Evolutionary conservation across 768 basidiomycete genomes (phyloP), one percentile per base, ranked within the genome.

Genomic region (Russula vinacea): DNA sequence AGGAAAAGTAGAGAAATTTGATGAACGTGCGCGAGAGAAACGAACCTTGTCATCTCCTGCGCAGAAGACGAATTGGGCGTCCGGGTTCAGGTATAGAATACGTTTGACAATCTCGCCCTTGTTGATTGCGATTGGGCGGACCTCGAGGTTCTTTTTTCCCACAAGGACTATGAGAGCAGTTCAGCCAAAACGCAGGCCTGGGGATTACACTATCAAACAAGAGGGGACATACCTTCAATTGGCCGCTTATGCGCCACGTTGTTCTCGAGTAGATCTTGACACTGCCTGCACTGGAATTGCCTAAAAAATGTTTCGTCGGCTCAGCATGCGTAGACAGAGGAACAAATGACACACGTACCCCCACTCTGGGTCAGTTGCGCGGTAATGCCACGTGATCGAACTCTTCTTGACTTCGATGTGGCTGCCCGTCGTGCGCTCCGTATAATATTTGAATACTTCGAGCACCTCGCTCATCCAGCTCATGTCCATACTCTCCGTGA

Each of bases 21-120:
- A 29, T 29, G 2, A 33, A 14, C n/a, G 16, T 29, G 16, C 14
- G 7, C 17, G 49, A 0, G 37, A 39, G 19, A 54, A 29, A 53
- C 55, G 47, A 62, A 90, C 90, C 85, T 98, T 99, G 79, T 99
- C 96, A 71, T 99, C 96, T 51, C 96, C 96, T 1, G 95, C 96
- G 73, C 96, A 99, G 79, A 98, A 96, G 74, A 98, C 81, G 72
- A 98, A 94, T 73, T 97, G 92, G 51, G 92, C 87, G 64, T 96
- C 93, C 2, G 95, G 91, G 80, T 98, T 89, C 75, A 87, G 79
- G 81, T 95, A 98, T 62, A 97, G 73, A 64, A 98, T 86, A 52
- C 94, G 82, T 80, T 95, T 95, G 72, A 98, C 95, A 71, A 98
- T 98, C 79, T 98, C 96, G 58, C 96, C 96, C 85, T 99, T 98